phyloP scores from a whole-genome alignment of 2,329 filamentous ascomycete species.

The Xylariaceae sp. region DNA sequence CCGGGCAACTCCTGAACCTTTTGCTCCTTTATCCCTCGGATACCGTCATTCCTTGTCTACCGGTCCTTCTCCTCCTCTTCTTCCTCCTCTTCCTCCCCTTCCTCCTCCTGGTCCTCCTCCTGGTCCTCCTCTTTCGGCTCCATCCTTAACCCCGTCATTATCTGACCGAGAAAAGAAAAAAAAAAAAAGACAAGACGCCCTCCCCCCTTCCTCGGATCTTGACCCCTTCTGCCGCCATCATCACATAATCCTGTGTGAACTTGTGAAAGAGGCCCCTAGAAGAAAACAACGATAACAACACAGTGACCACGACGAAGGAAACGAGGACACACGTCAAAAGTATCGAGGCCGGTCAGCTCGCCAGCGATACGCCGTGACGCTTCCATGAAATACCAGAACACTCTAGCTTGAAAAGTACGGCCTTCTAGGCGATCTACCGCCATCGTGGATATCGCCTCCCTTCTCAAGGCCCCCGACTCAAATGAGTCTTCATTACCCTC shows the following conservation, averaged over 20 bases:
- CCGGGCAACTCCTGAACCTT: conserved; percentile 13
- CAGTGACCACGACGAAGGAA: conserved; percentile 10
- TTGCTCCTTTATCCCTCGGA: conserved; percentile 21
- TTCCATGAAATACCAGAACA: conserved; percentile 32
- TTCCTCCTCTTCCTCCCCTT: not conserved
- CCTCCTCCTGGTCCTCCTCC: conserved; percentile 2
- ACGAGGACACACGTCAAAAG: conserved; percentile 5
- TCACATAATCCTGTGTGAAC: conserved; percentile 12
- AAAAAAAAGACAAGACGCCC: conserved; percentile 4
- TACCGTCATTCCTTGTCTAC: conserved; percentile 1
- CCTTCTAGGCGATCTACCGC: conserved; percentile 43
- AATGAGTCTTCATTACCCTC: conserved; percentile 58
- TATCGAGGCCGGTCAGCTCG: conserved; percentile 19
- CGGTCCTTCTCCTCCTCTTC: conserved; percentile 3
- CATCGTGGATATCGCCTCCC: conserved; percentile 92
- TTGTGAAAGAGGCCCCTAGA: conserved; percentile 7
- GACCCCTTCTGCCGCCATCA: conserved; percentile 11
- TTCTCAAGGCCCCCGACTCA: conserved; percentile 72
- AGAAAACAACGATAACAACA: not conserved
- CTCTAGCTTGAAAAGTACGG: conserved; percentile 28
- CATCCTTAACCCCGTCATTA: conserved; percentile 4
- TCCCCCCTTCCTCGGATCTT: not conserved
- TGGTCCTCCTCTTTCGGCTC: not conserved
- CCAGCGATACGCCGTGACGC: conserved; percentile 17
- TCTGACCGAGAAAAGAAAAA: not conserved